Base-by-base conservation (phyloP, 257 asterid genomes). In the Fraxinus cuspidata region DNA sequence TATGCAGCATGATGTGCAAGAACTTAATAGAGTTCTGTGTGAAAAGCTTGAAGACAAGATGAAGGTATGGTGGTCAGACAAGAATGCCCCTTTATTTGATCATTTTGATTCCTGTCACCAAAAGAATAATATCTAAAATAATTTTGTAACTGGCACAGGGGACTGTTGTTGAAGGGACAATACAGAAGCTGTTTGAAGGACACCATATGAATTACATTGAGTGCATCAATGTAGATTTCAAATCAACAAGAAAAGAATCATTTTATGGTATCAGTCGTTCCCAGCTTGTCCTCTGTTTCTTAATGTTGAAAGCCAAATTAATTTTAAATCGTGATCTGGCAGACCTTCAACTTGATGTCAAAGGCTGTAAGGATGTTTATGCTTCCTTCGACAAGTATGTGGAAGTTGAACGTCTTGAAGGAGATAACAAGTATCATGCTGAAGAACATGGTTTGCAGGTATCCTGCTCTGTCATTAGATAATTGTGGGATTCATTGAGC, bases 91-190 rank as follows among this genome's bases (percentile, higher is more conserved):
- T 63, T 63, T 77, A 78, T 65, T 73, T 53, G 51, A 63, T 71
- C 37, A 32, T 29, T 10, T 37, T 79, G 34, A 21, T 80, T 27
- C 31, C 53, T 72, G 78, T 13, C 49, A 21, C 44, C 18, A 68
- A 18, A 51, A 69, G 47, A 67, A 74, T 70, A 72, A 73, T 3
- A 6, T 74, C 77, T 74, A 72, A 71, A 71, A 58, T 67, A 71
- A 18, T 67, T 85, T 56, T 70, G 75, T 75, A 77, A 69, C 79
- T 82, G 82, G 72, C 81, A 56, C 87, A 92, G 98, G 97, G 97
- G 80, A 94, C 97, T 29, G 98, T 94, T 70, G 97, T 92, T 64
- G 98, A 94, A 87, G 97, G 98, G 77, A 92, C 98, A 56, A 94
- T 94, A 81, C 98, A 91, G 70, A 93, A 93, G 91, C 82, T 93